Base-by-base conservation (phyloP, 352 stramenopile species). In the Aphanomyces astaci region DNA sequence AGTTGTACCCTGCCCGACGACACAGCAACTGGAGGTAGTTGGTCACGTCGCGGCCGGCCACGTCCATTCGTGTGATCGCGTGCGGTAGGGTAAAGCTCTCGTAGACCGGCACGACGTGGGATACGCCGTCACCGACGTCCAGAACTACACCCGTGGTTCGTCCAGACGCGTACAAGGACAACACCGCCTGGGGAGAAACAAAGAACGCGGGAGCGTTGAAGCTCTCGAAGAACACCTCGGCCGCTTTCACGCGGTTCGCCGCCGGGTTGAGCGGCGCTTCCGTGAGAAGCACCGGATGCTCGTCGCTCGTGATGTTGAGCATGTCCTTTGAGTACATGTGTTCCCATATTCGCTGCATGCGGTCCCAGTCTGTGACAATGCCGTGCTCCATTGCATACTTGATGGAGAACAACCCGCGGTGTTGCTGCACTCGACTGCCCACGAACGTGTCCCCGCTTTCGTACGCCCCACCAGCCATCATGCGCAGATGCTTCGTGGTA, bases 291-390 rank as follows among this genome's bases (percentile, higher is more conserved):
- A 95, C 84, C 0, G 84, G 82, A 70, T 92, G 84, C 71, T 93
- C 84, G 67, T 93, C 84, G 72, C 82, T 91, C 73, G 88, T 79
- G 48, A 93, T 82, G 71, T 91, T 89, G 46, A 93, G 81, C 84
- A 90, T 90, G 55, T 94, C 84, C 73, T 92, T 92, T 27, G 87
- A 88, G 75, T 94, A 95, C 22, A 95, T 77, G 71, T 96, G 87
- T 72, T 95, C 78, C 88, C 88, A 90, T 71, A 97, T 88, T 55
- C 85, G 84, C 60, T 96, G 84, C 86, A 97, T 94, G 48, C 74
- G 76, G 59, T 82, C 88, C 83, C 85, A 94, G 77, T 96, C 81
- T 52, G 77, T 84, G 46, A 96, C 80, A 3, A 95, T 75, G 51
- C 89, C 89, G 60, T 92, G 84, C 74, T 95, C 81, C 82, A 96